A percentile compares a stretch with the other conserved stretches of the same genome.
Conservation (phyloP, 2,329 filamentous ascomycete genomes). For the Escovopsis weberi region DNA sequence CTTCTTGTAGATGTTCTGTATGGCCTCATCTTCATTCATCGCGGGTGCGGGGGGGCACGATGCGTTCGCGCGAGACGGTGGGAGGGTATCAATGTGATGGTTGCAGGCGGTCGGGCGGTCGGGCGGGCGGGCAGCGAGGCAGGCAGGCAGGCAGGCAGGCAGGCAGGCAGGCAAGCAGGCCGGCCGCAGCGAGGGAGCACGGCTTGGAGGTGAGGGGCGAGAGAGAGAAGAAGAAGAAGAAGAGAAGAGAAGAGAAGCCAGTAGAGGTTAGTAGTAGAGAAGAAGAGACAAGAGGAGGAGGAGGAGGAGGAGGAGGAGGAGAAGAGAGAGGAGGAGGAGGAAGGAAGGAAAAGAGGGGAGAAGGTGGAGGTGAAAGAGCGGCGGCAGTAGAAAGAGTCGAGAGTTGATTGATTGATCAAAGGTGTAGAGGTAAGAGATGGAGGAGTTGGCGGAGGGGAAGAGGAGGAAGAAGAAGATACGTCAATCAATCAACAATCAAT, state of each 20-base stretch:
- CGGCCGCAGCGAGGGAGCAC: no score
- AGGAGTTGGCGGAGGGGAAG: constrained; percentile 2
- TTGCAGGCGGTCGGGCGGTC: background rate
- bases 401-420: no score
- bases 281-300: constrained; percentile 1
- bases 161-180: no score
- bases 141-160: no score
- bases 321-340: constrained; percentile 3
- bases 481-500: no score
- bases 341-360: constrained; percentile 2
- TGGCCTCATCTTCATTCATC: constrained; percentile 50
- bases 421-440: background rate
- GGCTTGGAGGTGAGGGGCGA: no score
- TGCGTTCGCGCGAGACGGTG: constrained; percentile 23
- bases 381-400: no score
- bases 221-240: no score
- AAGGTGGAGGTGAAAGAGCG: background rate
- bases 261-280: no score
- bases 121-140: constrained; percentile 2
- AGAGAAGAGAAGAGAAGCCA: no score
- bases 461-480: background rate
- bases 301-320: constrained; percentile 2
- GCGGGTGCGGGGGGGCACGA: constrained; percentile 26
- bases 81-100: no score
- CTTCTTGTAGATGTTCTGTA: constrained; percentile 82